A percentile compares a stretch with the other conserved stretches of the same genome.
Conservation (phyloP, 2,329 filamentous ascomycete genomes). For the Myriosclerotinia scirpicola region DNA sequence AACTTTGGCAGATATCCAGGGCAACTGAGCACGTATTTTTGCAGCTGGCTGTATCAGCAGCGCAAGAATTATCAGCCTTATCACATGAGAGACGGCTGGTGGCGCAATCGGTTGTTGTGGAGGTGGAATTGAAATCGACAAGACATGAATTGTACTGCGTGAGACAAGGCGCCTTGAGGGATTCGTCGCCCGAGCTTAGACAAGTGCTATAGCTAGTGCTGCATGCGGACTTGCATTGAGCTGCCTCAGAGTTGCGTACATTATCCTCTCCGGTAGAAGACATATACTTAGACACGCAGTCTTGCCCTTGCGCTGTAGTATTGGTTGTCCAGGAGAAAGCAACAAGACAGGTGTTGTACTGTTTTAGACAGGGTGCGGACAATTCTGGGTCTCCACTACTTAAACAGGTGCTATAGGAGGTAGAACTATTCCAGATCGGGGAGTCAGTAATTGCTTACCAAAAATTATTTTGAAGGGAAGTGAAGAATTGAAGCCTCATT, state of each 20-base stretch:
- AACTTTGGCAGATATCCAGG: conserved; percentile 23
- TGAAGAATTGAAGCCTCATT: not conserved
- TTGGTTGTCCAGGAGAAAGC: conserved; percentile 1
- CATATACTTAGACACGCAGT: conserved; percentile 27
- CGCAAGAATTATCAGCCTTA: conserved; percentile 20
- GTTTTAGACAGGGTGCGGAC: conserved; percentile 3
- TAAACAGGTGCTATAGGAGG: conserved; percentile 10
- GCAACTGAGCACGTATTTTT: conserved; percentile 28
- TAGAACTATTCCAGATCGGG: not conserved
- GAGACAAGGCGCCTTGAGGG: conserved; percentile 20
- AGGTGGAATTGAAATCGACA: not conserved
- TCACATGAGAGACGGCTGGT: conserved; percentile 2
- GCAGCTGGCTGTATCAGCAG: conserved; percentile 19
- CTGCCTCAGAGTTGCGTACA: conserved; percentile 19
- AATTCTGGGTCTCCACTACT: conserved; percentile 8
- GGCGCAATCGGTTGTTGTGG: not conserved
- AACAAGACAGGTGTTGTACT: conserved; percentile 16
- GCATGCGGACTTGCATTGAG: conserved; percentile 25
- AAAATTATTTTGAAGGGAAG: not conserved
- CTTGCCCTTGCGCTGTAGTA: conserved; percentile 6
- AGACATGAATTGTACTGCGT: conserved; percentile 24
- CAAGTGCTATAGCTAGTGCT: conserved; percentile 17
- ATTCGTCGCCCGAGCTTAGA: conserved; percentile 21
- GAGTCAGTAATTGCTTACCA: not conserved
- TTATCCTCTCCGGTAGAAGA: conserved; percentile 22